Evolutionary conservation across 352 stramenopile species (phyloP).

Genomic region (Pythium myriotylum): DNA sequence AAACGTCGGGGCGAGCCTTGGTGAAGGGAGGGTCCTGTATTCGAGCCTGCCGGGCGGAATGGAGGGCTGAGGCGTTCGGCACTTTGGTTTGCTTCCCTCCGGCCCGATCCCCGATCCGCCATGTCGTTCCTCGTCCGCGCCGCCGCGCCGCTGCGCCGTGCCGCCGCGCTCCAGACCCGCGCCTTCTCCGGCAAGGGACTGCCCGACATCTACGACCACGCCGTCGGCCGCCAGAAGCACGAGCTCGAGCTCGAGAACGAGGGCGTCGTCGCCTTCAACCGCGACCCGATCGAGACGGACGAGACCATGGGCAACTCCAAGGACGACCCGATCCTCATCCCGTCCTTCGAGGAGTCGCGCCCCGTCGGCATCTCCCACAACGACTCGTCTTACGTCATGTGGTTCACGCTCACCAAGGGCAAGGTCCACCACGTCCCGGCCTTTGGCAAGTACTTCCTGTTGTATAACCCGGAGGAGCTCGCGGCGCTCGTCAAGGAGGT

Average conservation of each 20-base stretch:
- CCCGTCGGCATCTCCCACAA: constrained; percentile 87
- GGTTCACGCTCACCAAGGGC: constrained; percentile 87
- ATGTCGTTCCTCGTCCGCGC: constrained; percentile 43
- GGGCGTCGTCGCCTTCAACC: constrained; percentile 76
- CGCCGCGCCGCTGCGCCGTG: constrained; percentile 57
- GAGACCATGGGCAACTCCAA: constrained; percentile 89
- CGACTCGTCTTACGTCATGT: constrained; percentile 88
- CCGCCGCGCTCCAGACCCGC: constrained; percentile 39
- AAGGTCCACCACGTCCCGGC: constrained; percentile 86
- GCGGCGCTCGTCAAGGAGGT: constrained; percentile 83
- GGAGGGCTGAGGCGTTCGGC: not conserved
- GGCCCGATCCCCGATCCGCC: not conserved
- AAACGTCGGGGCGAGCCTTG: constrained; percentile 12
- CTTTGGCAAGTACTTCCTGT: constrained; percentile 91
- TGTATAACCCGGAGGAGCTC: constrained; percentile 89
- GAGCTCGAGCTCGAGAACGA: constrained; percentile 76
- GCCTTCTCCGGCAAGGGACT: constrained; percentile 63
- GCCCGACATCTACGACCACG: constrained; percentile 78
- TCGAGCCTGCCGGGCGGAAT: not conserved
- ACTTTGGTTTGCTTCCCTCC: constrained; percentile 1
- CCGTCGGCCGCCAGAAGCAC: constrained; percentile 75
- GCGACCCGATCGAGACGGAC: constrained; percentile 83
- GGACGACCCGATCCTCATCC: constrained; percentile 87
- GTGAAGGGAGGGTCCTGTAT: constrained; percentile 15
- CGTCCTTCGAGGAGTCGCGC: constrained; percentile 74